Percentiles rank a stretch among this genome's conserved stretches.
Conservation (phyloP, 1,284 basidiomycete species). For the Ustilago sp. region DNA sequence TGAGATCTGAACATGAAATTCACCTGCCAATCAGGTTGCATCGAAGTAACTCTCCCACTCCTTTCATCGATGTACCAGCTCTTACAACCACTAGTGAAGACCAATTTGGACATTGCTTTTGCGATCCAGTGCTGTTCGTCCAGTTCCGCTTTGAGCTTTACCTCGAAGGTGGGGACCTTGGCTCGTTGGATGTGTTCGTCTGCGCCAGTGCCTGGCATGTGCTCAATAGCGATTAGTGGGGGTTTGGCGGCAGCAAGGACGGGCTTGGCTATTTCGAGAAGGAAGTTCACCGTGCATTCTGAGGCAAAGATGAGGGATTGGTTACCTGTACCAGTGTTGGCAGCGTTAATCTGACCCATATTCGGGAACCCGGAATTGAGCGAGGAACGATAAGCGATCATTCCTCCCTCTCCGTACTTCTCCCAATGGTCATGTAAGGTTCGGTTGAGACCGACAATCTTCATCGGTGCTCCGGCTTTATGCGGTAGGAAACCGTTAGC, state of each 20-base stretch:
- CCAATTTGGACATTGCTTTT: constrained; percentile 54
- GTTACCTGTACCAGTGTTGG: constrained; percentile 66
- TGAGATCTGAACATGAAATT: constrained; percentile 47
- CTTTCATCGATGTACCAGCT: constrained; percentile 63
- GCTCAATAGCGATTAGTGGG: constrained; percentile 35
- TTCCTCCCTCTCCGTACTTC: constrained; percentile 59
- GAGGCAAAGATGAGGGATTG: constrained; percentile 62
- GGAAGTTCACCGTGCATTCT: constrained; percentile 58
- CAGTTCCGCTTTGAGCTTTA: constrained; percentile 59
- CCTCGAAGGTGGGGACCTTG: constrained; percentile 58
- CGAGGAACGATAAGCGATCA: constrained; percentile 57
- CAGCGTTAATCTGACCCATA: constrained; percentile 59
- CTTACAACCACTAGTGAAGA: constrained; percentile 59
- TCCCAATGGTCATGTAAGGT: constrained; percentile 61
- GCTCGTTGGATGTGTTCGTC: constrained; percentile 7
- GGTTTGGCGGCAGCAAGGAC: constrained; percentile 51
- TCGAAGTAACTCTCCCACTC: constrained; percentile 56
- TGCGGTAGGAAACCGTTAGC: constrained; percentile 64
- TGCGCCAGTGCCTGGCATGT: constrained; percentile 45
- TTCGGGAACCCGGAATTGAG: constrained; percentile 66
- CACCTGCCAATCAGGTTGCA: constrained; percentile 66
- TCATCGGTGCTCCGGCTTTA: constrained; percentile 59
- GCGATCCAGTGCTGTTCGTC: constrained; percentile 66
- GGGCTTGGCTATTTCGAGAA: constrained; percentile 54
- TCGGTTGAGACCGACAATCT: constrained; percentile 48